Evolutionary conservation across 1,284 basidiomycete genomes (phyloP).

Genomic region (Pascua guehoae): DNA sequence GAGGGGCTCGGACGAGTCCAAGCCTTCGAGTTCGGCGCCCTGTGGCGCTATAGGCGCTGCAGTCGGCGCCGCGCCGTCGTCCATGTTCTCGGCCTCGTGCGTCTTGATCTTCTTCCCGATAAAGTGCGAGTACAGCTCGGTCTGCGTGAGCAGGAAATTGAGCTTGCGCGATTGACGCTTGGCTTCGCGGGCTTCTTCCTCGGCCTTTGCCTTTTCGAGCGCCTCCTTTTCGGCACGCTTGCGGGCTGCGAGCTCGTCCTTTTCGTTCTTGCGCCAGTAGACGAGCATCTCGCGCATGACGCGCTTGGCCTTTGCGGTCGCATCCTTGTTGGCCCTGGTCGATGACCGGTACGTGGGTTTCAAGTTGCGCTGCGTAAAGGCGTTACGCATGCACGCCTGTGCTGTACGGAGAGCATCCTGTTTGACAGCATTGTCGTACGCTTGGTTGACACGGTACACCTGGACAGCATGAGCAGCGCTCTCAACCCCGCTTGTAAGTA

Average conservation of each 20-base stretch:
- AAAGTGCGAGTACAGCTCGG: conserved; percentile 98
- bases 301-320: conserved; percentile 64
- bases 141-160: conserved; percentile 98
- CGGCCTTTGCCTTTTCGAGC: conserved; percentile 79
- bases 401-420: conserved; percentile 30
- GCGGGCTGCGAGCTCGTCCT: conserved; percentile 81
- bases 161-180: conserved; percentile 94
- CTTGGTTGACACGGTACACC: conserved; percentile 71
- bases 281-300: conserved; percentile 67
- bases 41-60: conserved; percentile 16
- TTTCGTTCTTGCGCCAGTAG: conserved; percentile 98
- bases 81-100: conserved; percentile 80
- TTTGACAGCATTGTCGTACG: conserved; percentile 64
- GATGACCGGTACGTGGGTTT: conserved; percentile 68
- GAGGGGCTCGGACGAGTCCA: conserved; percentile 56
- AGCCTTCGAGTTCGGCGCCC: conserved; percentile 49
- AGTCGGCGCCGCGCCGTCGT: conserved; percentile 42
- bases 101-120: conserved; percentile 98
- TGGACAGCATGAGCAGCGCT: conserved; percentile 36
- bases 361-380: conserved; percentile 72
- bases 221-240: conserved; percentile 94
- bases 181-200: conserved; percentile 95
- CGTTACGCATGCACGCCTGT: conserved; percentile 57
- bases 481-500: background rate
- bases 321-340: conserved; percentile 81